phyloP scores from a whole-genome alignment of 805 yeast species.

The Lachancea lanzarotensis region DNA sequence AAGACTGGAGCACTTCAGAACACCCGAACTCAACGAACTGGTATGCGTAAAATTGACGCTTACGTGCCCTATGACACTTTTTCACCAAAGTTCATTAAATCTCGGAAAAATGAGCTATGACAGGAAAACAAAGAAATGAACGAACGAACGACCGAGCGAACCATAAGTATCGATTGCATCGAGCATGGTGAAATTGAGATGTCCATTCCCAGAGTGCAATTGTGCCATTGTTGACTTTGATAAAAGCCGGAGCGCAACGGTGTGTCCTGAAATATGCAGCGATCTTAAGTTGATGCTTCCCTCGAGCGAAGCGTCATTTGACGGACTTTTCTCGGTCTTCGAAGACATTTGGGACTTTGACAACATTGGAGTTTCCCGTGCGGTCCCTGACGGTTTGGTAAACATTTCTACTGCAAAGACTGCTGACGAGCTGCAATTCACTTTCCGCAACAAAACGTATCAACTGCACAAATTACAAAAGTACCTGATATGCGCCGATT shows the following conservation, averaged over 20 bases:
- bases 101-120: no score
- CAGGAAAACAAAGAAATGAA: neutral
- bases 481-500: conserved; percentile 62
- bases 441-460: conserved; percentile 13
- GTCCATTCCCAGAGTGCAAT: conserved; percentile 24
- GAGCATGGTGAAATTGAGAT: conserved; percentile 18
- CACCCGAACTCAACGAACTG: no score
- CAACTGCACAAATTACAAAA: conserved; percentile 39
- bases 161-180: no score
- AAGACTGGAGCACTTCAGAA: no score
- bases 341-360: conserved; percentile 73
- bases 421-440: conserved; percentile 9
- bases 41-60: no score
- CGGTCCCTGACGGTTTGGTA: conserved; percentile 14
- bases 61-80: no score
- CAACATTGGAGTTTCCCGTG: conserved; percentile 65
- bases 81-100: no score
- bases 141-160: no score
- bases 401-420: neutral
- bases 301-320: neutral
- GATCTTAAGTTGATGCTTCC: conserved; percentile 20
- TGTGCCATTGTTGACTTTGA: conserved; percentile 17
- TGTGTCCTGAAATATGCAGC: conserved; percentile 13
- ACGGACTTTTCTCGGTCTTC: conserved; percentile 36
- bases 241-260: conserved; percentile 5